Evolutionary conservation across 768 basidiomycete species (phyloP).

Genomic region (Kwoniella heveanensis): DNA sequence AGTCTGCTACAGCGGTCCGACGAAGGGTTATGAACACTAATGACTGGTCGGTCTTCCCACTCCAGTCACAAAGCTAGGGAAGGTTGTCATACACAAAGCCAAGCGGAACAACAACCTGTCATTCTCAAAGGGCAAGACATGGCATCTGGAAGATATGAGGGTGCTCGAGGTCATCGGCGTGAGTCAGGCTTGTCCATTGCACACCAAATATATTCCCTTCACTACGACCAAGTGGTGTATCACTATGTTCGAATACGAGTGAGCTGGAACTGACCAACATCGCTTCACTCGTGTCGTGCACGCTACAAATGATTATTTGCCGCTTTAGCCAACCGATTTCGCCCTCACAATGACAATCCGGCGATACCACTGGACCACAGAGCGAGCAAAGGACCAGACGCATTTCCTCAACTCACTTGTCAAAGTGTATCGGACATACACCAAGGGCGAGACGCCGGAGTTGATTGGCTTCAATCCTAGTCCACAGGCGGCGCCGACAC

Average conservation of each 20-base stretch:
- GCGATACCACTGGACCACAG: constrained; percentile 88
- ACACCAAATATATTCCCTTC: neutral
- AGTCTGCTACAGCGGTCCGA: no score
- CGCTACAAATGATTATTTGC: no score
- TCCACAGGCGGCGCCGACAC: constrained; percentile 10
- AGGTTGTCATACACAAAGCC: constrained; percentile 78
- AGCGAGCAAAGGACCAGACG: constrained; percentile 70
- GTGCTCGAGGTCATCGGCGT: constrained; percentile 76
- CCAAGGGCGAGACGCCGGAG: constrained; percentile 47
- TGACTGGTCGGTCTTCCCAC: no score
- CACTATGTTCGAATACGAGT: no score
- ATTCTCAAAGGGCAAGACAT: constrained; percentile 97
- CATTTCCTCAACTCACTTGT: constrained; percentile 71
- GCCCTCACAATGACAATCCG: constrained; percentile 78
- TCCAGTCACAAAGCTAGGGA: constrained; percentile 51
- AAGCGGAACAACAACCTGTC: constrained; percentile 92
- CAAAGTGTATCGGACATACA: constrained; percentile 57
- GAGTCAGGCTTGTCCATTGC: constrained; percentile 22
- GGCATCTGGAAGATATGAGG: constrained; percentile 80
- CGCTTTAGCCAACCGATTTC: constrained; percentile 60
- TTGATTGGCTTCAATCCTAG: constrained; percentile 45
- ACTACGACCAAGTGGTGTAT: no score
- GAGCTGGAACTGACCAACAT: no score
- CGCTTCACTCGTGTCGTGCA: no score
- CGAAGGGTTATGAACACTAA: no score